Evolutionary conservation across 768 basidiomycete species (phyloP), one percentile per base, ranked within the genome.

Genomic region (Lyophyllum decastes): DNA sequence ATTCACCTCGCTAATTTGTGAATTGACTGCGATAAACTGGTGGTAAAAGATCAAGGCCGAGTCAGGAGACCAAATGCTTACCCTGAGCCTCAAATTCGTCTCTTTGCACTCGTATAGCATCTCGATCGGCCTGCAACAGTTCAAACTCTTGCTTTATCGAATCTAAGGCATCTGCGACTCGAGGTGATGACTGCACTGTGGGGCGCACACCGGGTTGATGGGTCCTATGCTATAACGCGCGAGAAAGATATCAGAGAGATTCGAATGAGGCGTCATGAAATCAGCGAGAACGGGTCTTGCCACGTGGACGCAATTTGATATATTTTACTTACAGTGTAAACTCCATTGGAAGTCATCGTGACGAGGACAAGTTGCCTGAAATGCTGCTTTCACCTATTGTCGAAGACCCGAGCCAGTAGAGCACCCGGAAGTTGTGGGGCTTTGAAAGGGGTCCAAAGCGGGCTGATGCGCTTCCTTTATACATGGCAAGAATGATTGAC

Each of bases 11-110:
- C 87, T 90, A 60, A 98, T 87, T 73, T 98, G 96, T 25, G 80
- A 79, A 4, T 83, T 81, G 49, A 93, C 92, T 93, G 69, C 14
- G 44, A 1, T 3, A 0, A 22, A 45, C 10, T 2, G 52, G 22
- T 40, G 7, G 26, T 12, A 17, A 41, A 26, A 40, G 40, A 52
- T 50, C n/a, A 35, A 49, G 44, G 17, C 35, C 4, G 43, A 50
- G 45, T 21, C 11, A 19, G 2, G 44, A 19, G 17, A 44, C n/a
- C 14, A 7, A 27, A 4, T 30, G 26, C 87, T 58, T 62, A 95
- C 96, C 85, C 79, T 94, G 94, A 2, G 78, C 79, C 74, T 98
- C 95, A 68, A 87, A 91, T 58, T 98, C 96, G 66, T 97, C 95
- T 41, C 94, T 77, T 75, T 96, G 92, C n/a, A 76, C 80, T 50